Percentiles rank a stretch among this genome's conserved stretches.
phyloP scores from a whole-genome alignment of 2,329 filamentous ascomycete genomes.

The Dothistroma pini region DNA sequence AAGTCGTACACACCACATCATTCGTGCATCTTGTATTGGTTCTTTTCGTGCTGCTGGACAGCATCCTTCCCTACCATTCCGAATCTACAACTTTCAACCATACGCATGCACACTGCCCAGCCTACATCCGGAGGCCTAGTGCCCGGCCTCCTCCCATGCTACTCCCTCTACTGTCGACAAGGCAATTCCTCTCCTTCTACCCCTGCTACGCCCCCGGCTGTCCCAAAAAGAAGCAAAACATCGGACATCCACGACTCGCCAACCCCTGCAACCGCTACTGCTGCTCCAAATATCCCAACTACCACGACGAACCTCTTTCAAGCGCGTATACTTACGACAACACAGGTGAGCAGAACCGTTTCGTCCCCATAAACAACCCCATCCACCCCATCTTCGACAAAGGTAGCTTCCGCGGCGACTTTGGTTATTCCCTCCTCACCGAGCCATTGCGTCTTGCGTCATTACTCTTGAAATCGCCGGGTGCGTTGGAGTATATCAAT shows the following conservation, averaged over 20 bases:
- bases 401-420: neutral
- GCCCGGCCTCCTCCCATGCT: neutral
- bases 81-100: neutral
- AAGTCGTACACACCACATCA: no score
- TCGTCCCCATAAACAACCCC: neutral
- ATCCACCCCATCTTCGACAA: neutral
- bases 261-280: neutral
- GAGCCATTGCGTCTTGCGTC: neutral
- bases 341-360: neutral
- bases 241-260: neutral
- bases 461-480: neutral
- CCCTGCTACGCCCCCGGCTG: neutral
- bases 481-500: neutral
- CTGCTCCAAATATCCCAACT: neutral
- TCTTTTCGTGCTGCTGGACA: neutral
- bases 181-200: neutral
- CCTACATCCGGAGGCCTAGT: neutral
- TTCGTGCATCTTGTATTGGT: no score
- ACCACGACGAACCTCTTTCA: neutral
- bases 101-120: neutral
- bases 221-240: neutral
- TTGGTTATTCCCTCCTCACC: neutral
- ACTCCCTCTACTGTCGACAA: neutral
- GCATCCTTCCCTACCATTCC: neutral
- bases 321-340: no score